Conservation (phyloP, 2,329 filamentous ascomycete species). For the Epichloe scottii region DNA sequence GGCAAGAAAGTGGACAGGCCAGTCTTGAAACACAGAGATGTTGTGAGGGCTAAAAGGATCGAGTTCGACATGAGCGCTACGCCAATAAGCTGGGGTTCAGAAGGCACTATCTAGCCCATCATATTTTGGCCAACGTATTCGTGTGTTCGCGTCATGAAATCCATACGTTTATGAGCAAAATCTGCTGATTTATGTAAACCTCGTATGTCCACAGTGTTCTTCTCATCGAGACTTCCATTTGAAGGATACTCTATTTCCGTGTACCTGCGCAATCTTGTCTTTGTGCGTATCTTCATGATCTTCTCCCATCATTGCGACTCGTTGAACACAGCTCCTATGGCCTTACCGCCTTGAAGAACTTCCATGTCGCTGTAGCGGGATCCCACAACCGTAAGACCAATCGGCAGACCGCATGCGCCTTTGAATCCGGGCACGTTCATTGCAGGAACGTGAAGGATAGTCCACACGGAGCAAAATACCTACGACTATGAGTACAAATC, state of each 20-base stretch:
- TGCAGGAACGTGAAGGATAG: constrained; percentile 44
- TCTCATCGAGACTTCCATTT: no score
- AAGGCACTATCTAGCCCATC: constrained; percentile 1
- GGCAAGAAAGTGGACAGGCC: constrained; percentile 21
- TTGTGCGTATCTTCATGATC: not conserved
- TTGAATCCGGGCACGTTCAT: constrained; percentile 53
- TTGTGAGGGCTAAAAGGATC: constrained; percentile 26
- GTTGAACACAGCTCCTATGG: constrained; percentile 22
- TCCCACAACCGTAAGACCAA: constrained; percentile 43
- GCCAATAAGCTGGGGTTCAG: constrained; percentile 16
- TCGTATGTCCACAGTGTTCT: no score
- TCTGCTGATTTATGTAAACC: no score
- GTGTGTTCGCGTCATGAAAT: no score
- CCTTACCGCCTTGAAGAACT: constrained; percentile 29
- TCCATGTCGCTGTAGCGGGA: constrained; percentile 33
- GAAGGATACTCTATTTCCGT: no score
- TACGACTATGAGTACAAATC: not conserved
- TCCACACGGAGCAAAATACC: constrained; percentile 10
- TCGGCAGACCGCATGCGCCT: constrained; percentile 39
- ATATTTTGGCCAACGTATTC: no score
- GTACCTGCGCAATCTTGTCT: not conserved
- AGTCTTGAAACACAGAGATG: constrained; percentile 28
- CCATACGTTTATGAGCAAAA: no score
- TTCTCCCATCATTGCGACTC: not conserved
- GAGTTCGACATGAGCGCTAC: constrained; percentile 31